phyloP scores from a whole-genome alignment of 495 filamentous ascomycete genomes.

The Penicillium longicatenatum region DNA sequence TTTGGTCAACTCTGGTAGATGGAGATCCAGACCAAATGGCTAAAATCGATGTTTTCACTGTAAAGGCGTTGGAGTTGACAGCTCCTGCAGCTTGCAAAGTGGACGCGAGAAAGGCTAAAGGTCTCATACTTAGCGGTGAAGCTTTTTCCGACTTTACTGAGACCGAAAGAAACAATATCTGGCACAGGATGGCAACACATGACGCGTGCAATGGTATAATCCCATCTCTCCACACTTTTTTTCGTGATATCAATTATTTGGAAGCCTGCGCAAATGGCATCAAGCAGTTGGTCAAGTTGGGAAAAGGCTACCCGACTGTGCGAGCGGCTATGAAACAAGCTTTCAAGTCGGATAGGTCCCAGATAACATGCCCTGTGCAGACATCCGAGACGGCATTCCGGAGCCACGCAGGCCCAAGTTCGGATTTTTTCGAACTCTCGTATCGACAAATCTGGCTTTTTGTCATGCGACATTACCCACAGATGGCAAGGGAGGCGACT shows the following conservation, averaged over 20 bases:
- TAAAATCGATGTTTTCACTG: too few relatives aligned
- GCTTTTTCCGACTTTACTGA: slow-evolving; percentile 22
- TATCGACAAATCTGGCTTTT: slow-evolving; percentile 22
- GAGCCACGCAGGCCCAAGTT: not conserved
- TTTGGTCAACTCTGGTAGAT: not conserved
- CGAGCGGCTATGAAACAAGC: not conserved
- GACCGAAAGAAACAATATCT: slow-evolving; percentile 19
- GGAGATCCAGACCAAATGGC: too few relatives aligned
- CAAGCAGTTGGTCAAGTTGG: slow-evolving; percentile 12
- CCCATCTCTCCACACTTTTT: slow-evolving; percentile 28
- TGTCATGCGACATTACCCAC: slow-evolving; percentile 20
- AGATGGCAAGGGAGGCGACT: not conserved
- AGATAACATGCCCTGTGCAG: not conserved
- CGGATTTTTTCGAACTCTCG: slow-evolving; percentile 10
- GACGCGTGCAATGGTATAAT: slow-evolving; percentile 14
- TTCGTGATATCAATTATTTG: slow-evolving; percentile 26
- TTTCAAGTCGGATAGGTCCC: not conserved
- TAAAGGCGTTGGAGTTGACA: too few relatives aligned
- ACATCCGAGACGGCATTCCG: not conserved
- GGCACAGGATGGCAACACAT: not conserved
- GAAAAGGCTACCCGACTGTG: slow-evolving; percentile 4
- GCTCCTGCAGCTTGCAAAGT: too few relatives aligned
- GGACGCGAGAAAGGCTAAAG: not conserved
- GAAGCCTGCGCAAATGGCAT: slow-evolving; percentile 18
- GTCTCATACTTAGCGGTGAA: slow-evolving; percentile 10